A percentile compares a stretch with the other conserved stretches of the same genome.
These are phyloP conservation scores for Heliocybe sulcata DNA, from an alignment of 1,284 basidiomycete genomes.

Conservation along the genomic window DNA sequence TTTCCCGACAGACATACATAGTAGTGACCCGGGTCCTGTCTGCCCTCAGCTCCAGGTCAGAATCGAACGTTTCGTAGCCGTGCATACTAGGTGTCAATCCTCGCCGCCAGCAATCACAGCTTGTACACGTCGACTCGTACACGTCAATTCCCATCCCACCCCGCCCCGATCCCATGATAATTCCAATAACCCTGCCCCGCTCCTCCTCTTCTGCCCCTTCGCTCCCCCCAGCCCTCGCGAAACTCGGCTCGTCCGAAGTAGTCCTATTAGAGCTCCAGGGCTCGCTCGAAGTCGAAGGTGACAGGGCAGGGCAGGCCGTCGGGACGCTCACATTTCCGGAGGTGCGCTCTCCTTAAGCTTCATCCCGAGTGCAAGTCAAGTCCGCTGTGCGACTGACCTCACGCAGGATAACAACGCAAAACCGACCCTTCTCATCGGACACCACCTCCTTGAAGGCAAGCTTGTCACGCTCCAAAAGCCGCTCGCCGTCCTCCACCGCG, in stretches of 20 bases:
- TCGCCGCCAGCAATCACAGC: no score
- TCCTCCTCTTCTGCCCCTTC: conserved; percentile 21
- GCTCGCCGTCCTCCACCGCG: conserved; percentile 54
- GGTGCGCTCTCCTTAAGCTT: conserved; percentile 31
- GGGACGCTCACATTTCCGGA: conserved; percentile 54
- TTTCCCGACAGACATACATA: no score
- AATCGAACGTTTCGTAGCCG: no score
- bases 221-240: conserved; percentile 52
- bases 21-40: no score
- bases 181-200: conserved; percentile 17
- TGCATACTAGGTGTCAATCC: no score
- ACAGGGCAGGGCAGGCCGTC: conserved; percentile 52
- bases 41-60: not conserved
- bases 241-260: conserved; percentile 61
- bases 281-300: conserved; percentile 53
- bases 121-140: no score
- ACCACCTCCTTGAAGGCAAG: conserved; percentile 87
- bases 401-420: conserved; percentile 43
- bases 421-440: conserved; percentile 76
- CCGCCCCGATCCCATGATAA: conserved; percentile 57
- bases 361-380: conserved; percentile 44
- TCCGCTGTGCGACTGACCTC: conserved; percentile 7
- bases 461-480: conserved; percentile 72
- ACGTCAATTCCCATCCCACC: not conserved
- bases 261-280: conserved; percentile 76